These are phyloP conservation scores for Dictyostelium brefeldianum DNA, from an alignment of 78 protist genomes.

Conservation along the genomic window DNA sequence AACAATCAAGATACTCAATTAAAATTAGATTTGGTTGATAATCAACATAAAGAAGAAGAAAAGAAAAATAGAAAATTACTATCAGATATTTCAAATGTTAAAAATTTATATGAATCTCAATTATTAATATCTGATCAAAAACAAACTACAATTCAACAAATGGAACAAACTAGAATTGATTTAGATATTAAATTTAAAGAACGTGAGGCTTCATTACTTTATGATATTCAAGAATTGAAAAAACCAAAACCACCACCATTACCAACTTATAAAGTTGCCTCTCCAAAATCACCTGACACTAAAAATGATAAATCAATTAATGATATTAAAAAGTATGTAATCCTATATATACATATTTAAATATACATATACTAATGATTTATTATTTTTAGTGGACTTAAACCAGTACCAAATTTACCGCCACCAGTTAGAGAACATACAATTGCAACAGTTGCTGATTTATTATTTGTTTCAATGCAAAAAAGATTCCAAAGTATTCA, in stretches of 20 bases:
- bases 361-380: neutral
- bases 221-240: slow-evolving; percentile 67
- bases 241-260: slow-evolving; percentile 78
- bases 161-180: slow-evolving; percentile 16
- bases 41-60: slow-evolving; percentile 32
- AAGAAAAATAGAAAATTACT: neutral
- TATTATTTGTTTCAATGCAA: slow-evolving; percentile 69
- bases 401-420: slow-evolving; percentile 27
- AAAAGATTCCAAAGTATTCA: slow-evolving; percentile 62
- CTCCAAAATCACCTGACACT: slow-evolving; percentile 9
- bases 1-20: neutral
- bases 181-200: neutral
- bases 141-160: slow-evolving; percentile 1
- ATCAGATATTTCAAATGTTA: slow-evolving; percentile 11
- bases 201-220: slow-evolving; percentile 20
- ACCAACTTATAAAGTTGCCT: slow-evolving; percentile 14
- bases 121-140: neutral
- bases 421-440: slow-evolving; percentile 46
- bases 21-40: neutral
- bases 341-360: neutral
- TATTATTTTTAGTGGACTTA: neutral
- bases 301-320: neutral
- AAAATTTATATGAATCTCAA: slow-evolving; percentile 32
- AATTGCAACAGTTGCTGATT: slow-evolving; percentile 65
- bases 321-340: slow-evolving; percentile 25